Evolutionary conservation across 495 filamentous ascomycete species (phyloP).

Genomic region (Aspergillus sclerotiicarbonarius): DNA sequence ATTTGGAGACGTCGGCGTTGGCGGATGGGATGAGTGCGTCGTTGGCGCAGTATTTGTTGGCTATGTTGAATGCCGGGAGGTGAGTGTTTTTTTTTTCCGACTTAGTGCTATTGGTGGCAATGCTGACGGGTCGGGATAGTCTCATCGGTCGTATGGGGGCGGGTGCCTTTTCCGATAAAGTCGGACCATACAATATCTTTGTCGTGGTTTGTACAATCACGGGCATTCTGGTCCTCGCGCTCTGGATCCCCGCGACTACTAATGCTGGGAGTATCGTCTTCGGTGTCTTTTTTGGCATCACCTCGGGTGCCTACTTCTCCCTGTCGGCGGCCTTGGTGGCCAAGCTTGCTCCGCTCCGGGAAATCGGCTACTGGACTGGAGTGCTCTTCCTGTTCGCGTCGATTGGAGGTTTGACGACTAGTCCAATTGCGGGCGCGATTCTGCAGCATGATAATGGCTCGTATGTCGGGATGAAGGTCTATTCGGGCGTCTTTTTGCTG

Average conservation of each 20-base stretch:
- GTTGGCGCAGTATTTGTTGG: conserved; percentile 28
- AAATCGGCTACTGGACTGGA: conserved; percentile 29
- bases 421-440: conserved; percentile 61
- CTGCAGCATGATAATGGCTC: conserved; percentile 16
- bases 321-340: conserved; percentile 26
- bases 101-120: neutral
- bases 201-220: conserved; percentile 22
- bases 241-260: conserved; percentile 30
- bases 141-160: conserved; percentile 32
- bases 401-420: conserved; percentile 50
- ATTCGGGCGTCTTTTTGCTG: conserved; percentile 23
- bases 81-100: neutral
- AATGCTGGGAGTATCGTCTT: conserved; percentile 29
- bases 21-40: conserved; percentile 21
- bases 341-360: conserved; percentile 26
- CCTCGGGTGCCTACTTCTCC: conserved; percentile 33
- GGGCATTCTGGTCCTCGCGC: conserved; percentile 27
- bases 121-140: conserved; percentile 6
- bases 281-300: conserved; percentile 32
- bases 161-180: conserved; percentile 25
- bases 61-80: conserved; percentile 33
- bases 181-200: conserved; percentile 38
- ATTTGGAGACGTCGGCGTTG: conserved; percentile 19
- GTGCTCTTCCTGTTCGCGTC: conserved; percentile 20
- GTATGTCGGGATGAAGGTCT: conserved; percentile 25